Evolutionary conservation across 768 basidiomycete species (phyloP).

Genomic region (Lactarius sanguifluus): DNA sequence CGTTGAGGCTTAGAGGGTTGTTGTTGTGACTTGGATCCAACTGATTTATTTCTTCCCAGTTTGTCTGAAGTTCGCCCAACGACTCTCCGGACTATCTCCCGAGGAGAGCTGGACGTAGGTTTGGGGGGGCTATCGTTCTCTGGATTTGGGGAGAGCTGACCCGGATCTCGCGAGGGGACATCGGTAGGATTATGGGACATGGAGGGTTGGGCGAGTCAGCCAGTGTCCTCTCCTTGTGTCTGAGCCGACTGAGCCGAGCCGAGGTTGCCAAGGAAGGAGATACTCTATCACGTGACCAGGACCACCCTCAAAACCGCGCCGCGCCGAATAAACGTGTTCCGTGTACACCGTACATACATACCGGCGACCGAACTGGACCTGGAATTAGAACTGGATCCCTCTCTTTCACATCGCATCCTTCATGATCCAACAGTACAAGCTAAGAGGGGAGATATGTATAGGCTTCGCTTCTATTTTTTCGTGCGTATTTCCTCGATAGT

Average conservation of each 20-base stretch:
- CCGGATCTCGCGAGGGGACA: slow-evolving; percentile 1
- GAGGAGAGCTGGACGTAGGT: slow-evolving; percentile 21
- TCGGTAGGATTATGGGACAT: slow-evolving; percentile 17
- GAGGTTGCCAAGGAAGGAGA: not conserved
- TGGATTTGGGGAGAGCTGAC: slow-evolving; percentile 21
- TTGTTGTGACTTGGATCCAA: slow-evolving; percentile 27
- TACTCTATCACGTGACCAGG: slow-evolving; percentile 11
- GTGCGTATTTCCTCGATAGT: slow-evolving; percentile 44
- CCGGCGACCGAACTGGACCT: not conserved
- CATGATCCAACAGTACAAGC: slow-evolving; percentile 31
- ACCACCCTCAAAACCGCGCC: not conserved
- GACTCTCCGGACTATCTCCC: slow-evolving; percentile 34
- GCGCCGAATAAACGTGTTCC: slow-evolving; percentile 45
- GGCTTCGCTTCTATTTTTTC: slow-evolving; percentile 69
- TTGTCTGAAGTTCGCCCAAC: slow-evolving; percentile 61
- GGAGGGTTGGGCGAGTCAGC: not conserved
- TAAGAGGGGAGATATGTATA: slow-evolving; percentile 79
- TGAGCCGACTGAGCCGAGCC: not conserved
- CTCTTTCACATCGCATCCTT: slow-evolving; percentile 9
- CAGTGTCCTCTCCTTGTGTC: not conserved
- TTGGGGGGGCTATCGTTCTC: slow-evolving; percentile 15
- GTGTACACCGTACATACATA: slow-evolving; percentile 33
- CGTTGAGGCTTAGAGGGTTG: slow-evolving; percentile 29
- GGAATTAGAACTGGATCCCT: not conserved
- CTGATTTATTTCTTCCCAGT: slow-evolving; percentile 52